Base-by-base conservation (phyloP, 768 basidiomycete species). In the Dictyophora rubrovolvata region DNA sequence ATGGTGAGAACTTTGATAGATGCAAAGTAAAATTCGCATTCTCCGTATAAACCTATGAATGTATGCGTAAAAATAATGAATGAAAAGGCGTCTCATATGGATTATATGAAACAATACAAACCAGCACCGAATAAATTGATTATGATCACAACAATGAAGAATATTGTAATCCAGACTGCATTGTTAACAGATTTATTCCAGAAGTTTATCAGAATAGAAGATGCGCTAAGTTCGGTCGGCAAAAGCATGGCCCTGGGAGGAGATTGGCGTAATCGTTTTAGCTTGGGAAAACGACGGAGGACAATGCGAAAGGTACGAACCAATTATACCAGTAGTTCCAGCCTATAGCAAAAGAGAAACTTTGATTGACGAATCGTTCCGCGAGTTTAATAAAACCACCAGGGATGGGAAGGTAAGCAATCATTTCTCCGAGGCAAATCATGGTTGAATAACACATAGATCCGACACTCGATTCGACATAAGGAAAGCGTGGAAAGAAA, bases 1-100 rank as follows among this genome's bases (percentile, higher is more conserved):
- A 93, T 88, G 0, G 88, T 87, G 62, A 94, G 70, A n/a, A 95
- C 87, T 71, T 94, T 94, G 74, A 95, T 90, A 8, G 88, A 90
- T 77, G 89, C 89, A 68, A 93, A 93, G 53, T 84, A 76, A 67
- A 94, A 94, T 70, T 93, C 92, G 7, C 83, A 82, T 70, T 59
- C 57, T 70, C 71, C 36, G 70, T 71, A 63, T 69, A 74, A 34
- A 68, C 69, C 55, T 58, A 42, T 4, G 12, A 51, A 20, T 17
- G 4, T 12, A n/a, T n/a, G n/a, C 42, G 20, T 46, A 47, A 23
- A n/a, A 6, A 35, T 16, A 56, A 34, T 58, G 16, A 59, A 28
- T 28, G 28, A 28, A 28, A 28, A 28, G 28, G 8, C 33, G 16
- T 2, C 48, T 14, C 12, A n/a, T 48, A 22, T 21, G 47, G 3